These are phyloP conservation scores for Balakata baccata DNA, from an alignment of 345 rosid genomes.

Conservation along the genomic window DNA sequence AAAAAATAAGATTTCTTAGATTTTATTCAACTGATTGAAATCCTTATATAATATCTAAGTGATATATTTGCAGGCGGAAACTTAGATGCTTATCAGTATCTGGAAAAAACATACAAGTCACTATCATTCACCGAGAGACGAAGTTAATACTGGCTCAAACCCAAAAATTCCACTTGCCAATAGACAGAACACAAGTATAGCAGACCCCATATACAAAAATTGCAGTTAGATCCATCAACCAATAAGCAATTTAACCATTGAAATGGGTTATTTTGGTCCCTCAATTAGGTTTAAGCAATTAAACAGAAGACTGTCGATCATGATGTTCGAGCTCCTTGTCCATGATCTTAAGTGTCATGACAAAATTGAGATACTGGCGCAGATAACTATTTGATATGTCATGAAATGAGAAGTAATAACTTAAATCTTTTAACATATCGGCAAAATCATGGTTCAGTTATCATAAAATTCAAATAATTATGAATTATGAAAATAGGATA, in stretches of 20 bases:
- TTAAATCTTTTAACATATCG: background rate
- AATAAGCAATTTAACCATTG: background rate
- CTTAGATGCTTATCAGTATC: background rate
- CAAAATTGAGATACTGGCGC: background rate
- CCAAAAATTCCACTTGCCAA: background rate
- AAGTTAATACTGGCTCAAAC: background rate
- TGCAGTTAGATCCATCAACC: too few relatives aligned
- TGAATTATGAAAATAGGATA: background rate
- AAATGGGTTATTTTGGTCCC: too few relatives aligned
- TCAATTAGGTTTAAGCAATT: too few relatives aligned
- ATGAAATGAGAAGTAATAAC: background rate
- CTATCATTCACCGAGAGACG: background rate
- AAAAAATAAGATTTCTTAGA: constrained; percentile 2
- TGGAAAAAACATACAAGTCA: background rate
- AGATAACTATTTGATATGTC: background rate
- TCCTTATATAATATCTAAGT: background rate
- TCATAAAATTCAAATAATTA: too few relatives aligned
- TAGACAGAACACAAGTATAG: background rate
- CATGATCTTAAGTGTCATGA: background rate
- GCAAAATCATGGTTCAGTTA: too few relatives aligned
- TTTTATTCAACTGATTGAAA: background rate
- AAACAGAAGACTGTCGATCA: too few relatives aligned
- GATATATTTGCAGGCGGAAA: constrained; percentile 6
- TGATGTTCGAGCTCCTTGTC: too few relatives aligned
- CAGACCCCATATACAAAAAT: background rate